Base-by-base conservation (phyloP, 73 alveolate genomes). In the Durusdinium trenchii region DNA sequence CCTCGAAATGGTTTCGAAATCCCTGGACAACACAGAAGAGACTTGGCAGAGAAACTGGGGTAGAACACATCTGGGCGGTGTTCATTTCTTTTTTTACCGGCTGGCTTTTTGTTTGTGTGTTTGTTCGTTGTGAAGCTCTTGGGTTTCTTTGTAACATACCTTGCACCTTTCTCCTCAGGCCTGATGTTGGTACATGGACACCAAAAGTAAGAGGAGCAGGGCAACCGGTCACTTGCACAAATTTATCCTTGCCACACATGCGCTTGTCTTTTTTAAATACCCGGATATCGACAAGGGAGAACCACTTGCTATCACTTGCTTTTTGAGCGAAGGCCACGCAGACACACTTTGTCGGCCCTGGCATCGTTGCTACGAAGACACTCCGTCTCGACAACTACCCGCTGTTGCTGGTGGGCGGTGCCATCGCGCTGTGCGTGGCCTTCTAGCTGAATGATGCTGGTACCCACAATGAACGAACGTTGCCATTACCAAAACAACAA, bases 181-280 rank as follows among this genome's bases (percentile, higher is more conserved):
- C 92, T 28, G 92, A 82, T 48, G 92, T 82, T 23, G 92, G 92
- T 48, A 71, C 71, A 12, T 82, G 92, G 92, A n/a, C 69, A 12
- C 71, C 92, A 7, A 32, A 14, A 28, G 46, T 47, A 3, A 28
- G 64, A 12, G 48, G 92, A 82, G 92, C 67, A 32, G 30, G 48
- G 48, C 92, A 23, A 16, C 46, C 92, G 3, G 92, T 71, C 23
- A 18, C 92, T 45, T 12, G 92, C 42, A 64, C 1, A 3, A 32
- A 6, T 30, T 67, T 60, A 32, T 60, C 30, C 30, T 23, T 60
- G 73, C 73, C 73, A 32, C 30, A 23, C 30, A 1, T 60, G 73
- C 73, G n/a, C n/a, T n/a, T n/a, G n/a, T n/a, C n/a, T n/a, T n/a
- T n/a, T n/a, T n/a, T n/a, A n/a, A n/a, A n/a, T n/a, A n/a, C n/a